Evolutionary conservation across 2,329 filamentous ascomycete species (phyloP).

Genomic region (Exophiala spinifera): DNA sequence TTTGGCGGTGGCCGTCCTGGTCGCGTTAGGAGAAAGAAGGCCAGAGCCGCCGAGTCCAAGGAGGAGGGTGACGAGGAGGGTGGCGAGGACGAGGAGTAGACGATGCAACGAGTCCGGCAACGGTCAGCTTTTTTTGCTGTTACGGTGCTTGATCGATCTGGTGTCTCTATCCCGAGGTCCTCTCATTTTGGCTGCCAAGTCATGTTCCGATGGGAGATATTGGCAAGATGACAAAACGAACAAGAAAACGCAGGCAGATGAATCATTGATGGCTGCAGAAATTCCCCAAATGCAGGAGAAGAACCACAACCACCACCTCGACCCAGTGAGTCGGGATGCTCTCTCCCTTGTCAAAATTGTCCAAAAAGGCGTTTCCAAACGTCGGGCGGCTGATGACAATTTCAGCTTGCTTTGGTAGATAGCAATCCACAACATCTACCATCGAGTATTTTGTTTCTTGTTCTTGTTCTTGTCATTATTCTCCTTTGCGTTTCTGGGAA

Average conservation of each 20-base stretch:
- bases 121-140: not conserved
- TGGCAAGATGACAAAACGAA: not conserved
- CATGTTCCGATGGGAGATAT: no score
- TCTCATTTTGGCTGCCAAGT: no score
- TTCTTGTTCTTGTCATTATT: no score
- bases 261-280: not conserved
- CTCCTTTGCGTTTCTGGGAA: not conserved
- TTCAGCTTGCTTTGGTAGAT: not conserved
- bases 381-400: not conserved
- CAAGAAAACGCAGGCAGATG: no score
- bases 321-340: no score
- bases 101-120: constrained; percentile 12
- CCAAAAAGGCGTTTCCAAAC: no score
- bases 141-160: not conserved
- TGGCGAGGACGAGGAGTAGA: constrained; percentile 60
- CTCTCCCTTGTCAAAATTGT: no score
- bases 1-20: constrained; percentile 96
- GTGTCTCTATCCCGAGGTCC: no score
- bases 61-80: constrained; percentile 36
- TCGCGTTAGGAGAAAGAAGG: constrained; percentile 99
- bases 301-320: no score
- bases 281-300: not conserved
- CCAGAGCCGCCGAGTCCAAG: constrained; percentile 82
- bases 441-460: not conserved
- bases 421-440: constrained; percentile 1